Evolutionary conservation across 2,329 filamentous ascomycete species (phyloP).

Genomic region (Alternaria sp.): DNA sequence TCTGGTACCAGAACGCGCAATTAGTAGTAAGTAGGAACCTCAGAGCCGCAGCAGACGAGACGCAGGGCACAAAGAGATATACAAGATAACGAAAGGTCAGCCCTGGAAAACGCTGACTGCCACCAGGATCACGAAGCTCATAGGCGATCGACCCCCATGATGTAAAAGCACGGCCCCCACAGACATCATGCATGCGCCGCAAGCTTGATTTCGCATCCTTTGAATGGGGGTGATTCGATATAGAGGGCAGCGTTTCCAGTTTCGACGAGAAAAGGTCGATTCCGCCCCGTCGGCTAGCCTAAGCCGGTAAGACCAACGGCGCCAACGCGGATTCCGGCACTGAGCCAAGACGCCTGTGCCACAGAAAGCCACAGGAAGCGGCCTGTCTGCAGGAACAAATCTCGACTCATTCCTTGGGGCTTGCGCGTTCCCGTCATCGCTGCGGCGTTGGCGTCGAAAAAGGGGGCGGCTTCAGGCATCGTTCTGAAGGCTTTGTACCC

Average conservation of each 20-base stretch:
- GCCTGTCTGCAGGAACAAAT: conserved; percentile 16
- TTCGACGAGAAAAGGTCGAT: not conserved
- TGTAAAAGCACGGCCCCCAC: not conserved
- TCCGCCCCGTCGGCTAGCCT: conserved; percentile 11
- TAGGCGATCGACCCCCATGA: not conserved
- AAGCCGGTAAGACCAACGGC: conserved; percentile 5
- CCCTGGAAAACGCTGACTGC: not conserved
- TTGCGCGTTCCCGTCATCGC: conserved; percentile 13
- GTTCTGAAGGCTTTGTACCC: no score
- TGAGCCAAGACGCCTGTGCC: conserved; percentile 18
- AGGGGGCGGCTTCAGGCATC: not conserved
- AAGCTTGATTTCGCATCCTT: conserved; percentile 1
- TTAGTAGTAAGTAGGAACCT: not conserved
- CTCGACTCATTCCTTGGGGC: conserved; percentile 10
- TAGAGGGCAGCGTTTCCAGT: not conserved
- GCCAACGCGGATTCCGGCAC: conserved; percentile 26
- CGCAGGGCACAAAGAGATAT: not conserved
- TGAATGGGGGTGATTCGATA: not conserved
- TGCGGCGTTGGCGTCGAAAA: not conserved
- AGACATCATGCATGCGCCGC: not conserved
- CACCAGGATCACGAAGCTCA: not conserved
- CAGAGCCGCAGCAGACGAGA: not conserved
- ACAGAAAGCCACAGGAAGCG: conserved; percentile 21
- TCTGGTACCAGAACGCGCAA: not conserved
- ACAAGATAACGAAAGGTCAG: not conserved